These are phyloP conservation scores for Silene coronaria DNA, from an alignment of 179 eudicot genomes.

Conservation along the genomic window DNA sequence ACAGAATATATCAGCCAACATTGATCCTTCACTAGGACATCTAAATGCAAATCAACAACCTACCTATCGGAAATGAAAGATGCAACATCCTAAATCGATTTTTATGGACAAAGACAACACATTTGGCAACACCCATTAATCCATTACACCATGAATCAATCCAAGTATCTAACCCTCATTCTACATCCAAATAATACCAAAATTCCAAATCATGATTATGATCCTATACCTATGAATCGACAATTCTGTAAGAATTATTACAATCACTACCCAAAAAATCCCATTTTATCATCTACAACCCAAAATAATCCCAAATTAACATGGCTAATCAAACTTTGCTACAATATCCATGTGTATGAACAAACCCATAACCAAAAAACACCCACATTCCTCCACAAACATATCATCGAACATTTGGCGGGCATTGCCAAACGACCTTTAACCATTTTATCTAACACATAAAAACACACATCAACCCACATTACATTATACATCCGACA, in stretches of 20 bases:
- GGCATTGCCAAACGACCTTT: neutral
- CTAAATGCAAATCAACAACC: neutral
- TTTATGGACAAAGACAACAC: neutral
- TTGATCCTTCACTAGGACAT: neutral
- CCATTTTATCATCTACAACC: neutral
- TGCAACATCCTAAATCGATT: neutral
- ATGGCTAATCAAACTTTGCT: neutral
- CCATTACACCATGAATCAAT: neutral
- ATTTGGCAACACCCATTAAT: neutral
- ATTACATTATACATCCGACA: neutral
- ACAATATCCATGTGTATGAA: neutral
- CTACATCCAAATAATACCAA: neutral
- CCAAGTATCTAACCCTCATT: constrained; percentile 1
- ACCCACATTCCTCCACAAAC: neutral
- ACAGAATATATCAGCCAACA: too few relatives aligned
- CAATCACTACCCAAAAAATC: neutral
- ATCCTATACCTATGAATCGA: neutral
- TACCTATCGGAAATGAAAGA: neutral
- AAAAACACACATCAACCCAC: neutral
- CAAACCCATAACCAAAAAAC: neutral
- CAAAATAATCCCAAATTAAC: neutral
- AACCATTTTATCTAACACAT: neutral
- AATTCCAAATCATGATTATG: neutral
- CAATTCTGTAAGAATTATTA: neutral
- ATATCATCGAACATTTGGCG: neutral